Conservation (phyloP, 352 stramenopile genomes). For the Phytopythium litorale region DNA sequence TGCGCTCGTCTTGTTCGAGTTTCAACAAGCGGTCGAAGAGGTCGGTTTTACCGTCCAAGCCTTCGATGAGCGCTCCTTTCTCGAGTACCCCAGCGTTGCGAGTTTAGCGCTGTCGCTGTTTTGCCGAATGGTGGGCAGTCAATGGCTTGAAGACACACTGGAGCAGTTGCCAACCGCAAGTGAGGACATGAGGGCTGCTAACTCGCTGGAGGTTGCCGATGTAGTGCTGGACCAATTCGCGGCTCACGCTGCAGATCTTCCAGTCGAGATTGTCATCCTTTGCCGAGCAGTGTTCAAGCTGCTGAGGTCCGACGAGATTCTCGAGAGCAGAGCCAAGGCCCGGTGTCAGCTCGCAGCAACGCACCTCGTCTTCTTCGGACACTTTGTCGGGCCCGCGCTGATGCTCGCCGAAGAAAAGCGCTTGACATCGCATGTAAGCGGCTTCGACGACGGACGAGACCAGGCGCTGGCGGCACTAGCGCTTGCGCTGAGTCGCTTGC, state of each 20-base stretch:
- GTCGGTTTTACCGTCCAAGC: background rate
- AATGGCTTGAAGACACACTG: slow-evolving; percentile 28
- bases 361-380: slow-evolving; percentile 77
- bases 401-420: slow-evolving; percentile 15
- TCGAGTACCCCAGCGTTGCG: slow-evolving; percentile 30
- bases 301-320: slow-evolving; percentile 4
- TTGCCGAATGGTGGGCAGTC: slow-evolving; percentile 21
- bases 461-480: background rate
- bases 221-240: slow-evolving; percentile 28
- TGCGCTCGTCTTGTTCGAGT: slow-evolving; percentile 37
- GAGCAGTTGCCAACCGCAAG: background rate
- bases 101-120: slow-evolving; percentile 29
- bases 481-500: slow-evolving; percentile 1
- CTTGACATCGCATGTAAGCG: background rate
- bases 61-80: slow-evolving; percentile 19
- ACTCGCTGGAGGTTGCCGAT: slow-evolving; percentile 10
- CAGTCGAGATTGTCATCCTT: slow-evolving; percentile 50
- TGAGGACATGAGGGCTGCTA: background rate
- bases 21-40: slow-evolving; percentile 10
- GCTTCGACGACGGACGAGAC: background rate
- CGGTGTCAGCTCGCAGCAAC: slow-evolving; percentile 18
- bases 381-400: slow-evolving; percentile 55
- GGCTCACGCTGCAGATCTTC: slow-evolving; percentile 21
- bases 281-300: slow-evolving; percentile 35
- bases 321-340: background rate